Conservation (phyloP, 2,329 filamentous ascomycete genomes). For the Colletotrichum echinochloae region DNA sequence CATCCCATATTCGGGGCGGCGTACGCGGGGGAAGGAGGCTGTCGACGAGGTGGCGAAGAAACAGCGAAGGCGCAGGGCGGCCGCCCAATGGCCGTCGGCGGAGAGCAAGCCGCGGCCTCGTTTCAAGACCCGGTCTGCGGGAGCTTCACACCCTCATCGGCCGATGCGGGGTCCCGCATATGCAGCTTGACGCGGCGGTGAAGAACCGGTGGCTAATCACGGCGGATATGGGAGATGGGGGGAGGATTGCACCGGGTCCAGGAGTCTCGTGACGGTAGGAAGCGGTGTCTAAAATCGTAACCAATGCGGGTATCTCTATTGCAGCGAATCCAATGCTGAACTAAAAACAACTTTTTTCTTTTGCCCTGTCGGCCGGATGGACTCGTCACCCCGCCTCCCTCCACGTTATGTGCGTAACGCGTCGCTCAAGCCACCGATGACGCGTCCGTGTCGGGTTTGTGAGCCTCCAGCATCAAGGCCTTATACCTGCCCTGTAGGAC, state of each 20-base stretch:
- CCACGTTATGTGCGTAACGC: not conserved
- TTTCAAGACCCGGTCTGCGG: not conserved
- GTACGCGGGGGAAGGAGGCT: not conserved
- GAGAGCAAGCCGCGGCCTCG: not conserved
- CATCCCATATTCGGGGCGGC: not conserved
- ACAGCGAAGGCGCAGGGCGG: not conserved
- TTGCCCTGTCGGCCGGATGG: not conserved
- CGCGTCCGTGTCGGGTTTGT: slow-evolving; percentile 8
- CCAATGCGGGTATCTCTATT: slow-evolving; percentile 35
- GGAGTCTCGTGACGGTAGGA: not conserved
- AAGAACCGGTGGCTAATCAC: not conserved
- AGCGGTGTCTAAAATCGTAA: not conserved
- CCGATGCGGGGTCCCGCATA: not conserved
- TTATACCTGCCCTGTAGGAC: slow-evolving; percentile 45
- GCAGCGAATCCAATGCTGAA: slow-evolving; percentile 16
- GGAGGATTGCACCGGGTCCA: no score
- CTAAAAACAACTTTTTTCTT: not conserved
- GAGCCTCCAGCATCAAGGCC: slow-evolving; percentile 45
- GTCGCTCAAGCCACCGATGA: not conserved
- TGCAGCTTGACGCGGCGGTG: not conserved
- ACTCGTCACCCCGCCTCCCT: not conserved
- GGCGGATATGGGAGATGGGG: not conserved
- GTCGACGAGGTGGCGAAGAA: not conserved
- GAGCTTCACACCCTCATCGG: slow-evolving; percentile 1
- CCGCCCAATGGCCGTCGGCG: not conserved